Base-by-base conservation (phyloP, 371 early-diverging fungal genomes). In the Mortierella sp. region DNA sequence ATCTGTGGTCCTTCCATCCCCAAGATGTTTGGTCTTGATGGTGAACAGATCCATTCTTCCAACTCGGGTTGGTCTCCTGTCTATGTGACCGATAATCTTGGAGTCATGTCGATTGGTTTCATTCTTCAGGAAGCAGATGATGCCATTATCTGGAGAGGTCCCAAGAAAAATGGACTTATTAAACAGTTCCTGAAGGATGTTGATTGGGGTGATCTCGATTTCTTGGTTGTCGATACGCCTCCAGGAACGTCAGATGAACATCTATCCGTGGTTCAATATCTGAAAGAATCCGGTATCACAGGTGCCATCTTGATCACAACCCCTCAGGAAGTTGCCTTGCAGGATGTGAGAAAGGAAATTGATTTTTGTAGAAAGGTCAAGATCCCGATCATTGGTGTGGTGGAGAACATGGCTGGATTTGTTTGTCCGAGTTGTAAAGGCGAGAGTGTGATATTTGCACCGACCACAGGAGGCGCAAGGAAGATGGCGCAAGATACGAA, bases 221-320 rank as follows among this genome's bases (percentile, higher is more conserved):
- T 89, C 80, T 80, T 99, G 47, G 80, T 99, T 23, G 89, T 98
- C 30, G 99, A 99, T 76, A 99, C 99, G 30, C 99, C 99, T 7
- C 99, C 99, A 5, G 99, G 99, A 34, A 97, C 99, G 1, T 94
- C 97, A 4, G 99, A 99, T 81, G 99, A 99, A 78, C 99, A 99
- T 79, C 80, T 99, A 28, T 94, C 93, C 11, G 84, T 94, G 6
- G 93, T 90, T 2, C 88, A 92, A 62, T 90, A 90, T 66, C 82
- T 97, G 26, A 90, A 92, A 56, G 91, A 92, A 24, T 82, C 87
- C 51, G 91, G 90, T 3, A 92, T 96, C 56, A 89, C 90, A 44
- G 97, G 98, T 2, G 98, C 98, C 21, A 86, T 99, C 44, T 60
- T 99, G 15, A 94, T 99, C 21, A 99, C 99, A 0, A 99, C 99